Evolutionary conservation across 1,284 basidiomycete genomes (phyloP), one percentile per base, ranked within the genome.

Genomic region (Sporisorium graminicola): DNA sequence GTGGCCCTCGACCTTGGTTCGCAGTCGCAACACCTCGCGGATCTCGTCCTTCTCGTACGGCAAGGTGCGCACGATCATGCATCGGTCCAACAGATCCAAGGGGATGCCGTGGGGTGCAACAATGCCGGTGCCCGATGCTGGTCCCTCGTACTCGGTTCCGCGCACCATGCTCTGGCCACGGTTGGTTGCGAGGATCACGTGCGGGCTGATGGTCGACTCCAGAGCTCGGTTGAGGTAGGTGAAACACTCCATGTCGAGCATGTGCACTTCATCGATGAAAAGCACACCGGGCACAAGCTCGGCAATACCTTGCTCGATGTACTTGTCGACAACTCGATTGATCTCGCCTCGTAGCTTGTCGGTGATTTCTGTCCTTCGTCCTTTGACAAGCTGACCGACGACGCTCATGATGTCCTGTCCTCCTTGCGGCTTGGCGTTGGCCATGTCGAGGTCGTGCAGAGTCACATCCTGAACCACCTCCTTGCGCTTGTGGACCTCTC

Each of bases 331-430:
- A n/a, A 98, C 94, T 83, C 95, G 94, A 89, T 99, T 98, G 73
- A 99, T 96, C 87, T 99, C 96, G 70, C 91, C 89, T 62, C 96
- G 89, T 54, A 99, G 89, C 87, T 99, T 99, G 84, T 99, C 96
- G 22, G 96, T 99, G 9, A 99, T 92, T 86, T 99, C 96, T 9
- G 96, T 99, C 77, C 95, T 88, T 31, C 94, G 92, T 44, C 92
- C 94, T 87, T 95, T 97, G 78, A 98, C 94, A 10, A 99, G 89
- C 85, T 95, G 96, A 5, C 96, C 95, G 92, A 99, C 98, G 31
- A 99, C 95, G 83, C 92, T 94, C 95, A 98, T 98, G 85, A 99
- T 98, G 83, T 98, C 96, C 86, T 98, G 96, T 1, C 97, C 95
- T 16, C 90, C 90, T 80, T 94, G 93, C 8, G 96, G 96, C 50